phyloP scores from a whole-genome alignment of 257 asterid genomes.

The Gynochthodes officinalis region DNA sequence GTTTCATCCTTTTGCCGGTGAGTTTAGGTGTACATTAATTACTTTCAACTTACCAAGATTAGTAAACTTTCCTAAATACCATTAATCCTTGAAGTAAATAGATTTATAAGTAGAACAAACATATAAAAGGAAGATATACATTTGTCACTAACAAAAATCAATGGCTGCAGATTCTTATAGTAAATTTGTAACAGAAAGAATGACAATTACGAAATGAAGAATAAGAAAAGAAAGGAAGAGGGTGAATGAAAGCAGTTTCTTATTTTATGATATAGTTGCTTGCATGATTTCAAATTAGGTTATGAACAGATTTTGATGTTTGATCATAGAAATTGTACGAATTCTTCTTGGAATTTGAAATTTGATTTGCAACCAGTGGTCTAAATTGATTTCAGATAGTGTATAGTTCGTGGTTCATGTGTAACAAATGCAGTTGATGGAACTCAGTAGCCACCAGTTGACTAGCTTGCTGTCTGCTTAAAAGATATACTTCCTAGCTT shows the following conservation, averaged over 20 bases:
- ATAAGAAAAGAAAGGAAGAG: no score
- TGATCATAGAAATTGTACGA: background rate
- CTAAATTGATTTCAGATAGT: background rate
- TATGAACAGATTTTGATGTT: background rate
- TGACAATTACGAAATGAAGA: background rate
- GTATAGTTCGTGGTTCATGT: background rate
- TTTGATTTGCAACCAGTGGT: background rate
- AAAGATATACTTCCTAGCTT: background rate
- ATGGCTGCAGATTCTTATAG: background rate
- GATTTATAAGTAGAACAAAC: background rate
- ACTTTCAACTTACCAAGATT: slow-evolving; percentile 2
- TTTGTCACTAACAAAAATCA: background rate
- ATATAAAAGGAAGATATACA: background rate
- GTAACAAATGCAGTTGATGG: background rate
- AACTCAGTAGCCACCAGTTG: background rate
- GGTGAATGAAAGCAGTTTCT: background rate
- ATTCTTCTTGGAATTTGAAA: background rate
- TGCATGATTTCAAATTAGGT: background rate
- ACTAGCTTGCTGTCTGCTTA: no score
- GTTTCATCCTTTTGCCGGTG: slow-evolving; percentile 90
- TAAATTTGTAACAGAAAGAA: background rate
- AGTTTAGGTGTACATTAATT: slow-evolving; percentile 24
- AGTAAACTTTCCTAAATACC: background rate
- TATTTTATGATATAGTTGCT: background rate
- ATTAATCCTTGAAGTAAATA: background rate